Evolutionary conservation across 257 asterid genomes (phyloP), one percentile per base, ranked within the genome.

Genomic region (Rehmannia glutinosa): DNA sequence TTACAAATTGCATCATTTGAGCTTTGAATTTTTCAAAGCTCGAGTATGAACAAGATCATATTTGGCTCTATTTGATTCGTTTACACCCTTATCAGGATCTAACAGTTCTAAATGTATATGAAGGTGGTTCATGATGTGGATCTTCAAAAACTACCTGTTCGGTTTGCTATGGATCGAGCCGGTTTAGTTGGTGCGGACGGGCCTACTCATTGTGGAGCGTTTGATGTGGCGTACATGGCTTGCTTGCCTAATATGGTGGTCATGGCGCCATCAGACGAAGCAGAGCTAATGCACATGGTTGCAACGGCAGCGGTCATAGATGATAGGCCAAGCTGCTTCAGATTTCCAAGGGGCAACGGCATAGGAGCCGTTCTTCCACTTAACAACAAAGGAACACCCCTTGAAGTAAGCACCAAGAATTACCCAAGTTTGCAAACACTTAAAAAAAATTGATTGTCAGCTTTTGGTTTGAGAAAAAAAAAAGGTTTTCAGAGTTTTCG

Each of bases 111-210:
- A 9, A 47, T 33, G 25, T 12, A 43, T 27, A 9, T 75, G 53
- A 63, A 89, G 96, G 96, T 87, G 64, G 95, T 89, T 27, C 97
- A 89, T 53, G 97, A 89, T 13, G 96, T 89, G 56, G 96, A 89
- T 66, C 90, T 84, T 51, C 96, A 89, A 62, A 89, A 89, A 52
- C 30, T 89, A 69, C 96, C 95, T 0, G 96, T 89, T 25, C 86
- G 96, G 13, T 89, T 89, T 65, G 96, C 95, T 11, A 75, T 89
- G 95, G 95, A 87, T 43, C 82, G 95, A 57, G 96, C 96, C 0
- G 96, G 96, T 38, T 75, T 89, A 32, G 96, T 89, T 6, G 96
- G 96, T 19, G 92, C 96, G 1, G 96, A 89, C 35, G 95, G 96
- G 19, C 92, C 96, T 0, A 87, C 96, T 23, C 96, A 89, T 39